Evolutionary conservation across 1,284 basidiomycete species (phyloP), one percentile per base, ranked within the genome.

Genomic region (Malassezia sp.): DNA sequence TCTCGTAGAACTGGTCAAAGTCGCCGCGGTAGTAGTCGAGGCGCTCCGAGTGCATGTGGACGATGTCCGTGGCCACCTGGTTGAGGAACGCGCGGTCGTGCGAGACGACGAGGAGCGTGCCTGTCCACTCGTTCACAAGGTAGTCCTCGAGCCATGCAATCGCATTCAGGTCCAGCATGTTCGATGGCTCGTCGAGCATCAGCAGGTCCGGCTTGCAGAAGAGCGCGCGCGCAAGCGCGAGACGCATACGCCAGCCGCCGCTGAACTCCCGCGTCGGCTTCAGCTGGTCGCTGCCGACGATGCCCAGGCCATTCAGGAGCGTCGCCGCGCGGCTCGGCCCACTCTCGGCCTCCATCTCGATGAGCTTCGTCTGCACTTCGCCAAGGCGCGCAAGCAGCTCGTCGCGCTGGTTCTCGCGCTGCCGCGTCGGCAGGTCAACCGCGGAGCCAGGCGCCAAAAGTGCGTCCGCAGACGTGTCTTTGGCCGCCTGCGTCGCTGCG

Each of bases 211-310:
- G 66, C 47, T 96, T 95, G 56, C 96, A 93, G 65, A 97, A 99
- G 5, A 95, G 75, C 3, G 89, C 89, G 60, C 85, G 82, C 49
- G 93, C 93, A 53, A 97, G 81, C 24, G 91, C 93, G 59, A 97
- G 83, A 80, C 96, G 96, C 93, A 97, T 97, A 80, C 97, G 76
- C 89, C 89, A 95, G 75, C 93, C 91, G 76, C 93, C 91, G 71
- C 87, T 93, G 76, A 99, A 99, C 1, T 84, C 80, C 67, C 74
- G 82, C 4, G 72, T 73, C 1, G 72, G 61, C 40, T 60, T 58
- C 38, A 36, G 35, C 72, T 96, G 91, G 71, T 96, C 91, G 14
- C 75, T 75, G 63, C 91, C 84, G 54, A 79, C 79, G 73, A 96
- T 96, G 11, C 91, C 91, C 22, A 97, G 78, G 43, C 89, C 90